A percentile compares a stretch with the other conserved stretches of the same genome.
phyloP scores from a whole-genome alignment of 2,329 filamentous ascomycete species.

The Diaporthe vexans region DNA sequence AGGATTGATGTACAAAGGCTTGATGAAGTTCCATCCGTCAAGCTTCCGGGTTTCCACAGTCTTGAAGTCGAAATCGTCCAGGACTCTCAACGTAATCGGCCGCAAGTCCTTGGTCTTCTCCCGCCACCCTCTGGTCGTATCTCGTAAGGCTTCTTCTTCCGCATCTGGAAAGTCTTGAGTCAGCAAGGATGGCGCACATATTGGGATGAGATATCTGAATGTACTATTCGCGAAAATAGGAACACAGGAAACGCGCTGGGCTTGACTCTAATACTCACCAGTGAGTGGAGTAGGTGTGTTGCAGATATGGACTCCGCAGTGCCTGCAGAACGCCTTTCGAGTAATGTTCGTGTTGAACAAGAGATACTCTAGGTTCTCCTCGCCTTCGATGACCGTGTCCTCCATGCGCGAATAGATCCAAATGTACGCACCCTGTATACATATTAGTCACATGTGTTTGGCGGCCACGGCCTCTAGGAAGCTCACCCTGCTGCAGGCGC shows the following conservation, averaged over 20 bases:
- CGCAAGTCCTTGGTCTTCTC: conserved; percentile 37
- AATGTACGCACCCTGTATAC: conserved; percentile 55
- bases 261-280: conserved; percentile 41
- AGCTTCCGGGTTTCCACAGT: conserved; percentile 45
- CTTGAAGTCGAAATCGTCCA: conserved; percentile 55
- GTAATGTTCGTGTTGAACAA: conserved; percentile 50
- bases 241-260: background rate
- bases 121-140: conserved; percentile 45
- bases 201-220: too few species aligned
- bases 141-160: conserved; percentile 52
- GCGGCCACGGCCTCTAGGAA: background rate
- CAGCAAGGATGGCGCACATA: background rate
- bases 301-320: conserved; percentile 60
- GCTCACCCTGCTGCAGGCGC: conserved; percentile 60
- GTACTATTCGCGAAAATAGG: background rate
- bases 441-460: background rate
- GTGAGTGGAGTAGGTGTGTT: conserved; percentile 50
- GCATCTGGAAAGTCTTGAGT: conserved; percentile 44
- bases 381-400: conserved; percentile 57
- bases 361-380: conserved; percentile 57
- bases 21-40: conserved; percentile 49
- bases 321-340: conserved; percentile 63
- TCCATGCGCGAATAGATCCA: conserved; percentile 60
- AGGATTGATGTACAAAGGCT: conserved; percentile 57
- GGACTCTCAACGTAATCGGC: conserved; percentile 56